Conservation (phyloP, 352 stramenopile species). For the Elongisporangium undulatum region DNA sequence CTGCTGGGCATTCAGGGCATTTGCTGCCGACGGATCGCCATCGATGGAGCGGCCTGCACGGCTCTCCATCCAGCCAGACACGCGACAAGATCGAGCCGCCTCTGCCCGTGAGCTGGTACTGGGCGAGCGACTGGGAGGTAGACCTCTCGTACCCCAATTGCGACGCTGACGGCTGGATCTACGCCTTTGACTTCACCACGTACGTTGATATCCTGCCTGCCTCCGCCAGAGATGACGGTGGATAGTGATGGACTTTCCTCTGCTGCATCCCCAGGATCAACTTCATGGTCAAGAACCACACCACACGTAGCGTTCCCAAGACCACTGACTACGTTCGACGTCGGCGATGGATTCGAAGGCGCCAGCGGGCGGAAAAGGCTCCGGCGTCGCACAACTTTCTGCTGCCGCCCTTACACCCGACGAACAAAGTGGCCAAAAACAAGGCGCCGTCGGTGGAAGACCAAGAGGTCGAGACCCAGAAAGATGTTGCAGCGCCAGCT, state of each 20-base stretch:
- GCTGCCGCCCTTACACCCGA: not conserved
- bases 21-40: constrained; percentile 62
- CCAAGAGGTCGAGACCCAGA: not conserved
- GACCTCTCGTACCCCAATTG: constrained; percentile 49
- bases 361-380: constrained; percentile 22
- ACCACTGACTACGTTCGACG: constrained; percentile 68
- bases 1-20: constrained; percentile 24
- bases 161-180: constrained; percentile 67
- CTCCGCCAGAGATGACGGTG: no score
- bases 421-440: constrained; percentile 1
- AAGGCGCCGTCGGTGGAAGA: not conserved
- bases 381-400: not conserved
- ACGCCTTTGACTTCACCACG: constrained; percentile 78
- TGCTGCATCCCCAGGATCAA: constrained; percentile 34
- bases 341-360: constrained; percentile 56
- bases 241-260: not conserved
- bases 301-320: constrained; percentile 42
- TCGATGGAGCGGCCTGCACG: constrained; percentile 50
- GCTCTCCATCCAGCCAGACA: constrained; percentile 54
- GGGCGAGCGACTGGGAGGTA: constrained; percentile 56
- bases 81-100: constrained; percentile 56
- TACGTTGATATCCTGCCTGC: constrained; percentile 6
- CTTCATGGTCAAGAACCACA: constrained; percentile 48
- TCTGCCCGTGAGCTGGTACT: constrained; percentile 60
- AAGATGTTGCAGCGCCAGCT: not conserved